These are phyloP conservation scores for Aspergillus caelatus DNA, from an alignment of 2,329 filamentous ascomycete species.

Conservation along the genomic window DNA sequence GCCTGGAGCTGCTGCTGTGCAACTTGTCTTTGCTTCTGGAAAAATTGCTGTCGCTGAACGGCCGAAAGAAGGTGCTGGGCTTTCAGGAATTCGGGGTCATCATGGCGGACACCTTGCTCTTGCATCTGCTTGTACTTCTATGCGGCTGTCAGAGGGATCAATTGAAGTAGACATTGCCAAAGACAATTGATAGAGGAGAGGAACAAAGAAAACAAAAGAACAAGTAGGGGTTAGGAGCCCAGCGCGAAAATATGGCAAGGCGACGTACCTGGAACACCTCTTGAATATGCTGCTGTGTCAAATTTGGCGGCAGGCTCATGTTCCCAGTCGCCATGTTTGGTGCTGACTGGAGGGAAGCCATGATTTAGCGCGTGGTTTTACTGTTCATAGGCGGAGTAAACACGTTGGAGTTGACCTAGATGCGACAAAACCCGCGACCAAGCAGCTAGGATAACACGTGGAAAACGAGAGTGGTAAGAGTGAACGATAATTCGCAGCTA, in stretches of 20 bases:
- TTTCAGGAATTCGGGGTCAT: constrained; percentile 86
- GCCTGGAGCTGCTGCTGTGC: constrained; percentile 48
- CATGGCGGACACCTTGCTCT: constrained; percentile 74
- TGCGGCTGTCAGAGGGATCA: constrained; percentile 38
- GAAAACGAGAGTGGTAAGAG: constrained; percentile 17
- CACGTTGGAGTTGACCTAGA: constrained; percentile 19
- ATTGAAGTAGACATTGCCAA: background rate
- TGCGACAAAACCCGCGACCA: constrained; percentile 27
- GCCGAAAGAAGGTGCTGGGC: constrained; percentile 72
- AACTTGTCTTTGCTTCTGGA: constrained; percentile 57
- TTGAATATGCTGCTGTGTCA: constrained; percentile 77
- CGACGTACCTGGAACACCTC: constrained; percentile 61
- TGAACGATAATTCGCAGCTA: constrained; percentile 29
- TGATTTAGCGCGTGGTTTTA: constrained; percentile 48
- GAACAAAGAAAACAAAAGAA: constrained; percentile 2
- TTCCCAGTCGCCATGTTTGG: constrained; percentile 69
- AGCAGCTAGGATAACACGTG: constrained; percentile 22
- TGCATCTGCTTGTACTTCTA: constrained; percentile 92
- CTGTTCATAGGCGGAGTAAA: constrained; percentile 34
- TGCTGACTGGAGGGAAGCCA: constrained; percentile 79
- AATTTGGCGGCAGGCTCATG: constrained; percentile 63
- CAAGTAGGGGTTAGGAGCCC: background rate
- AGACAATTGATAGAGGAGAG: background rate
- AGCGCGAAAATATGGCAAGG: constrained; percentile 6
- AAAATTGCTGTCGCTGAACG: constrained; percentile 66